Evolutionary conservation across 164 flowering plant genomes (phyloP), one percentile per base, ranked within the genome.

Genomic region (Nymphaea colorata): DNA sequence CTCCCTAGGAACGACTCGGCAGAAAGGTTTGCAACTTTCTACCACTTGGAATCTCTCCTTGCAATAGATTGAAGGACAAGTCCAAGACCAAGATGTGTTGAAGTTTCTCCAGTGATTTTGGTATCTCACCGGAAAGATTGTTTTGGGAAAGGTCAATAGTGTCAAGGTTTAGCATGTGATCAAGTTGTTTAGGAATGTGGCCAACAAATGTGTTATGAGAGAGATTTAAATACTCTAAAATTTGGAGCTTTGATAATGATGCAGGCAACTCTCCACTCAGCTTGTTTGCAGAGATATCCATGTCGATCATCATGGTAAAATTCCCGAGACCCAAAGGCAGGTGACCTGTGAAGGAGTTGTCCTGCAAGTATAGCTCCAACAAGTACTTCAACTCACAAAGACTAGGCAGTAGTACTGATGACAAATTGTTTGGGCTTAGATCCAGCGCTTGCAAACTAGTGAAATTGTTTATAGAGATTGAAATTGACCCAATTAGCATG

Each of bases 11-110:
- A 6, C 1, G 60, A 69, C 1, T 57, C 18, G 5, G 43, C 14
- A 25, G 36, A 25, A 6, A 6, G 11, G 47, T 69, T 69, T 18
- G 3, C 43, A 69, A 69, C 11, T 25, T 15, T 18, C 71, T 65
- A 4, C 8, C 59, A 5, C 16, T 61, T 42, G 70, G 70, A 11
- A 68, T 41, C 44, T 42, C 64, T n/a, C 70, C 70, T 43, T 68
- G 25, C 3, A 68, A 36, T 7, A 59, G 14, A 15, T 68, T 68
- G 70, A 41, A 68, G 42, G 70, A 68, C 14, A 68, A 36, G 44
- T 68, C 44, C 51, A 68, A 43, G 12, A 36, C 59, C 14, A 42
- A 0, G 43, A 67, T 36, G 14, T 41, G 44, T 6, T 25, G 2
- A 3, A 68, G 61, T 3, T 42, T 15, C 25, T 25, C 64, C 43